These are phyloP conservation scores for Fraxinus sp. DNA, from an alignment of 305 asterid genomes.

Conservation along the genomic window DNA sequence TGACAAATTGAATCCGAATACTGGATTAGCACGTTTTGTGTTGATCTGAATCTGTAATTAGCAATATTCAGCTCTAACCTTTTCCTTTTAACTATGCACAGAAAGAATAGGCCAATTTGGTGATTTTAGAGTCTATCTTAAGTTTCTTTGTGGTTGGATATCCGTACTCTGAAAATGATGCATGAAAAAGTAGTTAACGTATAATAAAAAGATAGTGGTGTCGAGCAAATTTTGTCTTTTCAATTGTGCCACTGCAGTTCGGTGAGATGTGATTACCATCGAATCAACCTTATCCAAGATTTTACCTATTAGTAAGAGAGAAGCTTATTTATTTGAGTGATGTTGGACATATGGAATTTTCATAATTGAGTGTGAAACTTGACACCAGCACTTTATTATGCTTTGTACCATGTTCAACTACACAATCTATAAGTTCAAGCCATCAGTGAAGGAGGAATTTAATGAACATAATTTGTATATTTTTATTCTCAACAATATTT, in stretches of 20 bases:
- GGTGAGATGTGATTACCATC: background rate
- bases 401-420: background rate
- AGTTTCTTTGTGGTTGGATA: background rate
- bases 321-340: background rate
- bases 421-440: background rate
- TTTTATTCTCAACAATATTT: background rate
- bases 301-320: background rate
- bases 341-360: background rate
- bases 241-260: background rate
- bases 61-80: background rate
- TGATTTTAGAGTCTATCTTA: background rate
- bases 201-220: background rate
- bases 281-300: background rate
- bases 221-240: background rate
- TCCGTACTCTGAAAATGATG: background rate
- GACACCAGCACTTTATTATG: background rate
- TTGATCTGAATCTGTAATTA: constrained; percentile 11
- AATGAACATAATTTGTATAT: background rate
- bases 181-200: background rate
- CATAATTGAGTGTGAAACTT: background rate
- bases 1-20: background rate
- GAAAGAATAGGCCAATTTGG: background rate
- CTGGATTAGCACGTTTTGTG: background rate
- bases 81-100: background rate
- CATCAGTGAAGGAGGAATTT: background rate